phyloP scores from a whole-genome alignment of 208 protist species.

The Trypanosoma brucei region DNA sequence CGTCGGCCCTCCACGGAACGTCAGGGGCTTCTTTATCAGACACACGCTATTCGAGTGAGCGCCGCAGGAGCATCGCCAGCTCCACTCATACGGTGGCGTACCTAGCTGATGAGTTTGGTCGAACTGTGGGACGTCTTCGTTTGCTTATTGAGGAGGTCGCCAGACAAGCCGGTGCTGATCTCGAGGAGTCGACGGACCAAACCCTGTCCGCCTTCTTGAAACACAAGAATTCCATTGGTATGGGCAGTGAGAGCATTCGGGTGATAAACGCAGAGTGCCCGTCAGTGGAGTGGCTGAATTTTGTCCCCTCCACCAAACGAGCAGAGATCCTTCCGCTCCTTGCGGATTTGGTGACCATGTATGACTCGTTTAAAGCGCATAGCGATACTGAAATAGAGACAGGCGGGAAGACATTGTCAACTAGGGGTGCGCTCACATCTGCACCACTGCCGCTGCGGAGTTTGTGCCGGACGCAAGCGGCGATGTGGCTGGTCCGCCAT shows the following conservation, averaged over 20 bases:
- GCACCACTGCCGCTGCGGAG: slow-evolving; percentile 32
- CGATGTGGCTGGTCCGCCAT: slow-evolving; percentile 24
- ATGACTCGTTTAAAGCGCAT: slow-evolving; percentile 74
- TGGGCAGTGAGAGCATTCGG: background rate
- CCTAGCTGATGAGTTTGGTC: slow-evolving; percentile 57
- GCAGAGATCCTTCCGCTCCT: slow-evolving; percentile 41
- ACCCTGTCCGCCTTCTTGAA: background rate
- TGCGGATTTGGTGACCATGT: slow-evolving; percentile 55
- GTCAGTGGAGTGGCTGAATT: slow-evolving; percentile 36
- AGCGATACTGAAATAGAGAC: slow-evolving; percentile 58
- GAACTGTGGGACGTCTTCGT: slow-evolving; percentile 26
- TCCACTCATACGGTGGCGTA: background rate
- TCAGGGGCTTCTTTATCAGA: background rate
- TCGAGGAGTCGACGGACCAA: slow-evolving; percentile 4
- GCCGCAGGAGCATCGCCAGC: background rate
- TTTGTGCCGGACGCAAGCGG: slow-evolving; percentile 40
- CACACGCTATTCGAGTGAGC: slow-evolving; percentile 1
- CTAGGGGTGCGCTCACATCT: slow-evolving; percentile 25
- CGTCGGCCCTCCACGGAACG: background rate
- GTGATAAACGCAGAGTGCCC: background rate
- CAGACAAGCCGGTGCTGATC: slow-evolving; percentile 29
- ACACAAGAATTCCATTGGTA: background rate
- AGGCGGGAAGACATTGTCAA: slow-evolving; percentile 31
- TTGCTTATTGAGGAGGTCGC: slow-evolving; percentile 28
- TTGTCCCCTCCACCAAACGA: slow-evolving; percentile 36